Evolutionary conservation across 352 stramenopile species (phyloP).

Genomic region (Albugo laibachii): DNA sequence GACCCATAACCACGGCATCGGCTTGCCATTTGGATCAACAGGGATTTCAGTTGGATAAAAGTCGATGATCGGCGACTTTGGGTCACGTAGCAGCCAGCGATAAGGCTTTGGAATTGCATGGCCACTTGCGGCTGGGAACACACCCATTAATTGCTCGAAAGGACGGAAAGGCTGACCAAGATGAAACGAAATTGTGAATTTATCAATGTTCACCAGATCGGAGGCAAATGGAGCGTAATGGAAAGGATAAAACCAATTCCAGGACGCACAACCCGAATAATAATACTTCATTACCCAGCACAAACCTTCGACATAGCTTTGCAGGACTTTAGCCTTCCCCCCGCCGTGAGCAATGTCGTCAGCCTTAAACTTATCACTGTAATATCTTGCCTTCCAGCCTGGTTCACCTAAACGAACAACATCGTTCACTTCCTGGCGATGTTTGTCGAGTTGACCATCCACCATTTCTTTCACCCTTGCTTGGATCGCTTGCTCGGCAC

Average conservation of each 20-base stretch:
- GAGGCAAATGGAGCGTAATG: conserved; percentile 94
- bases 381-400: conserved; percentile 93
- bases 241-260: conserved; percentile 99
- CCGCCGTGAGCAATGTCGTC: conserved; percentile 69
- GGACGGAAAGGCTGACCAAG: conserved; percentile 89
- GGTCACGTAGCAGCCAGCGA: conserved; percentile 87
- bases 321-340: conserved; percentile 80
- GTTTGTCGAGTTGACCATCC: conserved; percentile 57
- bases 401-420: conserved; percentile 88
- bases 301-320: conserved; percentile 95
- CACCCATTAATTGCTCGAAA: conserved; percentile 97
- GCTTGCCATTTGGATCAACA: conserved; percentile 97
- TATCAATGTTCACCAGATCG: conserved; percentile 80
- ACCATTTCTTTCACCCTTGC: conserved; percentile 64
- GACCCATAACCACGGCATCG: conserved; percentile 97
- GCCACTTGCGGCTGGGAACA: conserved; percentile 87
- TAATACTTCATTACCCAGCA: conserved; percentile 99
- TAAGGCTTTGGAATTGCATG: conserved; percentile 90
- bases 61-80: conserved; percentile 92
- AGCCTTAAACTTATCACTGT: conserved; percentile 71
- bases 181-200: conserved; percentile 86
- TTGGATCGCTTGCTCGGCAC: conserved; percentile 45
- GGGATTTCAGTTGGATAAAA: conserved; percentile 93
- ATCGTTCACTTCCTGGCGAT: conserved; percentile 77
- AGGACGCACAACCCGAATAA: conserved; percentile 95